Evolutionary conservation across 306 rosid genomes (phyloP), one percentile per base, ranked within the genome.

Genomic region (Lathyrus oleraceus): DNA sequence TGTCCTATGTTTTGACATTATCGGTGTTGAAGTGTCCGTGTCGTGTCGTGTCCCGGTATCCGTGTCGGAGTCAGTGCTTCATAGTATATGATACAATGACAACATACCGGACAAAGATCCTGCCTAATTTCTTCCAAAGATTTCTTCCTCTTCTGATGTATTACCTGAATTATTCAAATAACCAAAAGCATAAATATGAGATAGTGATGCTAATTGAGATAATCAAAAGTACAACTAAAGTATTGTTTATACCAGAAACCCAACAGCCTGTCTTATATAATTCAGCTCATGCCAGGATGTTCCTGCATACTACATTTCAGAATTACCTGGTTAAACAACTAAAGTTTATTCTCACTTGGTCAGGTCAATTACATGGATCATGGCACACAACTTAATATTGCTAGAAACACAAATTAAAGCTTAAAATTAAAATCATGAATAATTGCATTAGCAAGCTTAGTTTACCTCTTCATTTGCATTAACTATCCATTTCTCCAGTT

Each of bases 251-350:
- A 94, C 99, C 99, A 94, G 87, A 86, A 94, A 94, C 30, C 96
- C 99, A 70, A 94, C 95, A 78, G 97, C 97, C 81, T 94, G 99
- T 70, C 99, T 77, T 54, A 94, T 94, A 78, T 87, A 91, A 81
- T 94, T 94, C 65, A 94, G 96, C 85, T 94, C 97, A 0, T 94
- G 99, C 99, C 99, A 94, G 43, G 97, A 94, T 65, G 97, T 94
- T 67, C 99, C 99, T 82, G 97, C 96, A 86, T 83, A 89, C 99
- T 94, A 59, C 67, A 87, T 72, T 60, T 73, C 66, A 43, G 47
- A 48, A 71, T 68, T 21, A 73, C 52, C 75, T 70, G 54, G 78
- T 68, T 60, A 77, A 68, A 32, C 61, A 21, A 35, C 12, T 40
- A 8, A 63, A 65, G 70, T n/a, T 25, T 44, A 23, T 43, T 25